Conservation (phyloP, 495 filamentous ascomycete genomes). For the Daldinia caldariorum region DNA sequence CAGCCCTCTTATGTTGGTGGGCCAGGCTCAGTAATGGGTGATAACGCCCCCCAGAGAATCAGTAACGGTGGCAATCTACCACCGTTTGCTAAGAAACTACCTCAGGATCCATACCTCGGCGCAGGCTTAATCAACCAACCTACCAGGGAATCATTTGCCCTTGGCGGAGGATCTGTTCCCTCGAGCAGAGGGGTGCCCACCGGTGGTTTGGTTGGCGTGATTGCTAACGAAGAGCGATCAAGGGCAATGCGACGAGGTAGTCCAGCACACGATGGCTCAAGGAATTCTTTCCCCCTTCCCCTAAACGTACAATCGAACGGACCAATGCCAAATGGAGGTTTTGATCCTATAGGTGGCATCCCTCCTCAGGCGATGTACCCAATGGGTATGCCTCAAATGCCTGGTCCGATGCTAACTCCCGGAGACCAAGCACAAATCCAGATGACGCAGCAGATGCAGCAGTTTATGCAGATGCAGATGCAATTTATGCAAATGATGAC, state of each 20-base stretch:
- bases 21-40: constrained; percentile 41
- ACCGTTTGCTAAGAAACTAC: constrained; percentile 86
- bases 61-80: constrained; percentile 63
- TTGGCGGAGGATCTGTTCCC: constrained; percentile 70
- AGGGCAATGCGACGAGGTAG: constrained; percentile 81
- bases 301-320: constrained; percentile 34
- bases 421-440: constrained; percentile 82
- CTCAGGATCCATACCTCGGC: constrained; percentile 88
- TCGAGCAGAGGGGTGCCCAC: constrained; percentile 57
- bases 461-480: constrained; percentile 95
- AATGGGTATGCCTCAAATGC: constrained; percentile 52
- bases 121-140: constrained; percentile 79
- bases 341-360: constrained; percentile 58
- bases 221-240: constrained; percentile 83
- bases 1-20: constrained; percentile 38
- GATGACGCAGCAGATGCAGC: constrained; percentile 86
- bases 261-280: constrained; percentile 65
- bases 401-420: constrained; percentile 60
- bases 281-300: constrained; percentile 31
- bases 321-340: constrained; percentile 47
- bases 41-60: constrained; percentile 30
- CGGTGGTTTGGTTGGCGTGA: constrained; percentile 89
- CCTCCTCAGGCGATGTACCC: constrained; percentile 62
- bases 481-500: constrained; percentile 87
- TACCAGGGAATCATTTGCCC: constrained; percentile 79